Conservation (phyloP, 371 early-diverging fungal genomes). For the Apophysomyces ossiformis region DNA sequence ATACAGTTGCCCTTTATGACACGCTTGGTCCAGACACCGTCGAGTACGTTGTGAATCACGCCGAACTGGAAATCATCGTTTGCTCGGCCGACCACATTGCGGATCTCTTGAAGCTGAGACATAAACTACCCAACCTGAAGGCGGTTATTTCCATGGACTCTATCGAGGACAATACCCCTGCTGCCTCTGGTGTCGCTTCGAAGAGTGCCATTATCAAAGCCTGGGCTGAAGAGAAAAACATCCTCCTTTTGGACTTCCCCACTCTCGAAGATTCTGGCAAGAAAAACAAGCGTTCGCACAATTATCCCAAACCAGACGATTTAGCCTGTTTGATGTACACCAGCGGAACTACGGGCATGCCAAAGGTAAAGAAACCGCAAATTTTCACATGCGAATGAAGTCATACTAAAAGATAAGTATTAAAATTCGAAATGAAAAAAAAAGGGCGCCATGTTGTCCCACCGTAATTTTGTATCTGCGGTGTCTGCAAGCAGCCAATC, state of each 20-base stretch:
- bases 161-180: slow-evolving; percentile 40
- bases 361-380: slow-evolving; percentile 42
- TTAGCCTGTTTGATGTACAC: slow-evolving; percentile 54
- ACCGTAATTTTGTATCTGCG: slow-evolving; percentile 44
- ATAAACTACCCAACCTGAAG: slow-evolving; percentile 63
- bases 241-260: slow-evolving; percentile 57
- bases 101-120: slow-evolving; percentile 49
- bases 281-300: slow-evolving; percentile 39
- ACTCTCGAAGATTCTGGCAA: slow-evolving; percentile 67
- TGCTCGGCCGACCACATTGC: slow-evolving; percentile 71
- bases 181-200: slow-evolving; percentile 34
- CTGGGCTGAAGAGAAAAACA: slow-evolving; percentile 56
- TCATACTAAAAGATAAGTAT: slow-evolving; percentile 2
- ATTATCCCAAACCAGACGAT: slow-evolving; percentile 56
- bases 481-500: slow-evolving; percentile 32
- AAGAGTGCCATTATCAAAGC: slow-evolving; percentile 36
- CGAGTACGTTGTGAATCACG: slow-evolving; percentile 64
- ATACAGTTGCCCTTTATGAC: slow-evolving; percentile 93
- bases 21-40: slow-evolving; percentile 86
- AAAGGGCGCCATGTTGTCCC: slow-evolving; percentile 62
- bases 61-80: slow-evolving; percentile 71
- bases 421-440: neutral
- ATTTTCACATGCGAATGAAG: neutral
- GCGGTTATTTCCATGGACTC: slow-evolving; percentile 78
- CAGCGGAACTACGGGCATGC: slow-evolving; percentile 72